Conservation (phyloP, 371 early-diverging fungal genomes). For the Rhizopus sp. region DNA sequence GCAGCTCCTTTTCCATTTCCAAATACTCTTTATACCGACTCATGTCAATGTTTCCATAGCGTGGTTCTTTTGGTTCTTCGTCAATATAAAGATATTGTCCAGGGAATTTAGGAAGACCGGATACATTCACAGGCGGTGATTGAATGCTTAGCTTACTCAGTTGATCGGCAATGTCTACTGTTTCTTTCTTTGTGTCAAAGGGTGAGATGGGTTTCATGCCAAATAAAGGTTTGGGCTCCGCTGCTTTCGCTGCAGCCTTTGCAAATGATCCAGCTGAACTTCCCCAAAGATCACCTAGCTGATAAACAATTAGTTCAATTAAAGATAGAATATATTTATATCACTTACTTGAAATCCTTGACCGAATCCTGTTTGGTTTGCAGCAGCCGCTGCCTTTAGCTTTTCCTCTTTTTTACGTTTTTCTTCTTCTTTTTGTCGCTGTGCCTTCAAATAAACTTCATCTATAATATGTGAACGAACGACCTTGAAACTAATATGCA, state of each 20-base stretch:
- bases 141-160: conserved; percentile 9
- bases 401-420: conserved; percentile 42
- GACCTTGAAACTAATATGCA: conserved; percentile 53
- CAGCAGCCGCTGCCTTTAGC: conserved; percentile 29
- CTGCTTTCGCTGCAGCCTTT: conserved; percentile 2
- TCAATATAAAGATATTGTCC: conserved; percentile 68
- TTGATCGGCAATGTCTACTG: conserved; percentile 16
- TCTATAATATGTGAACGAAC: conserved; percentile 71
- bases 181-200: conserved; percentile 1
- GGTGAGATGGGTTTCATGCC: conserved; percentile 5
- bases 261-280: conserved; percentile 24
- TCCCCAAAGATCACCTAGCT: conserved; percentile 53
- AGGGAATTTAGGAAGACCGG: conserved; percentile 42
- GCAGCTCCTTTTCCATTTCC: conserved; percentile 43
- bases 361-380: conserved; percentile 28
- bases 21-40: conserved; percentile 55
- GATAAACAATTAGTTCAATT: not conserved
- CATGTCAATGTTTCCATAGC: conserved; percentile 35
- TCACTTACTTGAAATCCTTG: conserved; percentile 34
- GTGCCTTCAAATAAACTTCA: conserved; percentile 60
- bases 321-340: not conserved
- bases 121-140: conserved; percentile 19
- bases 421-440: conserved; percentile 47
- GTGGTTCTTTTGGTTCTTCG: conserved; percentile 48
- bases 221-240: not conserved